Conservation (phyloP, 495 filamentous ascomycete species). For the Glonium stellatum region DNA sequence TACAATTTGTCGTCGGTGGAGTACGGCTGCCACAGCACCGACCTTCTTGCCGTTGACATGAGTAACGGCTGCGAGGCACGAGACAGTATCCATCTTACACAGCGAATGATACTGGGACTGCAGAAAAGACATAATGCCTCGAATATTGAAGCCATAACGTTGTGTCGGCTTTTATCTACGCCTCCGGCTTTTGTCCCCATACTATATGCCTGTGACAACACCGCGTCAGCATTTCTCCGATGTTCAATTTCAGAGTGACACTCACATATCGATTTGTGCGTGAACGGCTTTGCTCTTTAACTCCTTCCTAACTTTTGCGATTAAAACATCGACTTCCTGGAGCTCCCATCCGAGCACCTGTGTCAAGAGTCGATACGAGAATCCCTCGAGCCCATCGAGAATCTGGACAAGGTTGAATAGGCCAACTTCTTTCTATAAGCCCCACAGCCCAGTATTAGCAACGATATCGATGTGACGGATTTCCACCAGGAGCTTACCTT, state of each 20-base stretch:
- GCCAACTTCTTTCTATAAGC: conserved; percentile 20
- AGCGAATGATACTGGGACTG: no score
- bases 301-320: conserved; percentile 17
- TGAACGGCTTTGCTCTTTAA: conserved; percentile 20
- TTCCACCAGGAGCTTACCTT: conserved; percentile 5
- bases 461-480: not conserved
- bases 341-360: conserved; percentile 11
- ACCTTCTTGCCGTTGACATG: no score
- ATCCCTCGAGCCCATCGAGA: conserved; percentile 16
- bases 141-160: no score
- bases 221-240: not conserved
- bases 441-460: not conserved
- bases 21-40: no score
- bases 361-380: conserved; percentile 23
- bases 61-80: no score
- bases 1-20: no score
- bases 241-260: not conserved
- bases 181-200: not conserved
- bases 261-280: conserved; percentile 17
- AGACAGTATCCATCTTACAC: no score
- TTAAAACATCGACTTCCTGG: conserved; percentile 20
- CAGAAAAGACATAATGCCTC: no score
- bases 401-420: conserved; percentile 20
- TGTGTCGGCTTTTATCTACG: no score
- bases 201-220: not conserved